Conservation (phyloP, 345 rosid genomes). For the Camelina hispida region DNA sequence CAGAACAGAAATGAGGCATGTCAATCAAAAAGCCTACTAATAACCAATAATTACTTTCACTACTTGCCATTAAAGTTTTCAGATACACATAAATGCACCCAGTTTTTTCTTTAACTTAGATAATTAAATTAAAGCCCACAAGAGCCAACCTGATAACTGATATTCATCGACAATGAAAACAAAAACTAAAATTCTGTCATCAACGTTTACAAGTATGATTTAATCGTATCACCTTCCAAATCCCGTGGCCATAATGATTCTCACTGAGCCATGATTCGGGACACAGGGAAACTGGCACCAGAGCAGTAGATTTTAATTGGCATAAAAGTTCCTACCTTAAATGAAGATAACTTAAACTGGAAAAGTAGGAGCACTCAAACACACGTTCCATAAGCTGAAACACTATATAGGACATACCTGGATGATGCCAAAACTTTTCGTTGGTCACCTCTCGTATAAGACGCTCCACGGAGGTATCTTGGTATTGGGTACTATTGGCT, state of each 20-base stretch:
- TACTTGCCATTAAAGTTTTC: constrained; percentile 14
- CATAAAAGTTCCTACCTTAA: constrained; percentile 45
- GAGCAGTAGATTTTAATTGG: constrained; percentile 45
- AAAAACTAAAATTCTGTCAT: constrained; percentile 32
- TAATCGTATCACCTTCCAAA: constrained; percentile 49
- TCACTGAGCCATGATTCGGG: constrained; percentile 46
- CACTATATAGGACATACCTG: constrained; percentile 41
- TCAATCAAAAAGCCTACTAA: constrained; percentile 30
- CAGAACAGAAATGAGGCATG: constrained; percentile 25
- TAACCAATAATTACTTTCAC: constrained; percentile 13
- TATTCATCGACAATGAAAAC: constrained; percentile 6
- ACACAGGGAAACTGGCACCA: constrained; percentile 47
- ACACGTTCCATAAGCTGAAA: constrained; percentile 26
- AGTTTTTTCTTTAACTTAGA: not conserved
- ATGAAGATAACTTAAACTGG: constrained; percentile 37
- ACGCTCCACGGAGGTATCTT: constrained; percentile 99
- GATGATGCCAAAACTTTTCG: constrained; percentile 90
- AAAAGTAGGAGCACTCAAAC: constrained; percentile 38
- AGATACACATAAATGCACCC: constrained; percentile 4
- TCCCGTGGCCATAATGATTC: constrained; percentile 47
- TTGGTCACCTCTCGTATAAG: constrained; percentile 95
- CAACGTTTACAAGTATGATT: constrained; percentile 42
- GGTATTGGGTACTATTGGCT: constrained; percentile 55
- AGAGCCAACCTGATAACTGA: constrained; percentile 13
- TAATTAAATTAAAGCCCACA: constrained; percentile 17